Base-by-base conservation (phyloP, 2,329 filamentous ascomycete species). In the Decorospora gaudefroyi region DNA sequence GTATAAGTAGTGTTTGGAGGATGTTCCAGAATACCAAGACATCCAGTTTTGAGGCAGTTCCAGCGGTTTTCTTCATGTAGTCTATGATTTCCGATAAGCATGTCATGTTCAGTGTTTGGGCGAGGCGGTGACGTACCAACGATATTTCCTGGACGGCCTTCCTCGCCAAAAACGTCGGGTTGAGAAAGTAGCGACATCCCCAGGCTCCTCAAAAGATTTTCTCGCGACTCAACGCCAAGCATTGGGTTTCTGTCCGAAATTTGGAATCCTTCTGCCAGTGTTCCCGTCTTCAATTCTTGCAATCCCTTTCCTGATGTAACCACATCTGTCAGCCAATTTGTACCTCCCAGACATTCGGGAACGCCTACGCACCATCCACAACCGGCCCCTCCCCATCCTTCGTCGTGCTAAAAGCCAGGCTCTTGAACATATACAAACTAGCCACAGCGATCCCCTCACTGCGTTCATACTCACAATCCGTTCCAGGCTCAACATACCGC, bases 11-110 rank as follows among this genome's bases (percentile, higher is more conserved):
- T 41, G 88, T 84, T 81, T 95, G 93, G 2, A 97, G 81, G 1
- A 92, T 83, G 48, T 85, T 83, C 92, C 92, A 97, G 9, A 97
- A 78, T 0, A 89, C 88, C 0, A 90, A 87, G 11, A 97, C 95
- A 88, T 90, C 62, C 21, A 48, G 38, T 25, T 21, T 54, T 21
- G 52, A 48, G 1, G 42, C 17, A 34, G 64, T 55, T 51, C 58
- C 45, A 0, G 62, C 30, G 0, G 44, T 51, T 2, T 49, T 50
- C 2, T 45, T 46, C 34, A 63, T 51, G 42, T 58, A 55, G 29
- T 51, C 53, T 50, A 35, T 19, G 5, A 5, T 34, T 4, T n/a
- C 5, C 4, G 32, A 43, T 37, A 8, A 34, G 18, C 33, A 4
- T 8, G 1, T 15, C 37, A 4, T 10, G 18, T 30, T 12, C 5